Percentiles rank a stretch among this genome's conserved stretches.
phyloP scores from a whole-genome alignment of 331 rosid genomes.

The Rhamnella rubrinervis region DNA sequence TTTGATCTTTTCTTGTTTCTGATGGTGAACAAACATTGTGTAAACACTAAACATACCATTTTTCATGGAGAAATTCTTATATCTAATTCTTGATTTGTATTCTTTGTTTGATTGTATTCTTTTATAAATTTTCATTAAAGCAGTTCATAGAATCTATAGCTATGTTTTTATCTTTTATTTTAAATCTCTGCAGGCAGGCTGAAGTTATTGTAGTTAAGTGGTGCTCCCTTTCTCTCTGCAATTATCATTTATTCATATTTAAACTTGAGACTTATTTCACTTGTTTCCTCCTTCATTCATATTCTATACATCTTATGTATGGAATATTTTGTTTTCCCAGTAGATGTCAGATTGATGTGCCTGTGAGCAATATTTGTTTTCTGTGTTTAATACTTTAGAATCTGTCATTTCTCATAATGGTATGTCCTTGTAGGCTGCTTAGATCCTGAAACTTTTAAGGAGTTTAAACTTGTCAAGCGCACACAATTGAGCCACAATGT shows the following conservation, averaged over 20 bases:
- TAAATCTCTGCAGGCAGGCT: not conserved
- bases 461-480: slow-evolving; percentile 77
- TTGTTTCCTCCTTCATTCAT: too few relatives aligned
- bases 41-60: too few relatives aligned
- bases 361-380: not conserved
- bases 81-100: too few relatives aligned
- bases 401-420: not conserved
- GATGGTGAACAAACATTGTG: too few relatives aligned
- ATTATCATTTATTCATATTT: too few relatives aligned
- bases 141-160: not conserved
- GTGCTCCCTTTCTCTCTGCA: not conserved
- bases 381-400: not conserved
- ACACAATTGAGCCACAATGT: slow-evolving; percentile 93
- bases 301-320: too few relatives aligned
- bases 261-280: not conserved
- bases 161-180: not conserved
- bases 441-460: slow-evolving; percentile 72
- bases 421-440: slow-evolving; percentile 50
- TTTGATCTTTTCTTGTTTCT: too few relatives aligned
- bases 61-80: too few relatives aligned
- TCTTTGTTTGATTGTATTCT: not conserved
- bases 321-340: too few relatives aligned
- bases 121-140: not conserved
- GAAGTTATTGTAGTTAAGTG: not conserved
- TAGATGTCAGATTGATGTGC: not conserved